Evolutionary conservation across 805 yeast species (phyloP).

Genomic region (Candida coleopterorum): DNA sequence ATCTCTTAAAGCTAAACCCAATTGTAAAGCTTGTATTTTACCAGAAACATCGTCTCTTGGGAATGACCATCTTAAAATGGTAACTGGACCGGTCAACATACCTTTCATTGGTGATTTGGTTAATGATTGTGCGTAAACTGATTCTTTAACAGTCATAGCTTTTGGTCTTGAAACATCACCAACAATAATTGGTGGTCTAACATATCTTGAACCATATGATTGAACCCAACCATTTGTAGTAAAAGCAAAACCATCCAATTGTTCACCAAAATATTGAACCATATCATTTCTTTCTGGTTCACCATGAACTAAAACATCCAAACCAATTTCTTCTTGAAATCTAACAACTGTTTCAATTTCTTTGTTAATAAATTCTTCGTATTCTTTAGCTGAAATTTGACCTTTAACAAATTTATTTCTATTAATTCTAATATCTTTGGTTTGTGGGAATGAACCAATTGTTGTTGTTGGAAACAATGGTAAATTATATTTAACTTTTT

Average conservation of each 20-base stretch:
- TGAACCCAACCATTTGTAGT: constrained; percentile 99
- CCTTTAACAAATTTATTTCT: constrained; percentile 99
- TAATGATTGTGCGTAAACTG: constrained; percentile 96
- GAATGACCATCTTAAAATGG: constrained; percentile 99
- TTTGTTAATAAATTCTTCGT: constrained; percentile 93
- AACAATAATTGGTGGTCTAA: constrained; percentile 98
- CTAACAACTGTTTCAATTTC: constrained; percentile 94
- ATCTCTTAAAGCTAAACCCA: constrained; percentile 96
- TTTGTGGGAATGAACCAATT: constrained; percentile 99
- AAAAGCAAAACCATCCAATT: constrained; percentile 96
- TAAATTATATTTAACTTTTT: constrained; percentile 81
- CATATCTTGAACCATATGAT: constrained; percentile 99
- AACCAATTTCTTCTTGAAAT: constrained; percentile 99
- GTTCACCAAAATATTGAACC: constrained; percentile 99
- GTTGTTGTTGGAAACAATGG: constrained; percentile 99
- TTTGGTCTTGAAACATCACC: constrained; percentile 99
- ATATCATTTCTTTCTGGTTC: constrained; percentile 99
- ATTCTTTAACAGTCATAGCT: constrained; percentile 98
- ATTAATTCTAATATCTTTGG: constrained; percentile 97
- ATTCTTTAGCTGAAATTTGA: constrained; percentile 88
- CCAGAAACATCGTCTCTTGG: constrained; percentile 98
- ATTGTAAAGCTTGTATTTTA: constrained; percentile 92
- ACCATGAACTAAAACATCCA: constrained; percentile 98
- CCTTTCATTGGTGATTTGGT: constrained; percentile 97
- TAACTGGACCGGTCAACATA: constrained; percentile 99